Evolutionary conservation across 768 basidiomycete genomes (phyloP).

Genomic region (Infundibulicybe gibba): DNA sequence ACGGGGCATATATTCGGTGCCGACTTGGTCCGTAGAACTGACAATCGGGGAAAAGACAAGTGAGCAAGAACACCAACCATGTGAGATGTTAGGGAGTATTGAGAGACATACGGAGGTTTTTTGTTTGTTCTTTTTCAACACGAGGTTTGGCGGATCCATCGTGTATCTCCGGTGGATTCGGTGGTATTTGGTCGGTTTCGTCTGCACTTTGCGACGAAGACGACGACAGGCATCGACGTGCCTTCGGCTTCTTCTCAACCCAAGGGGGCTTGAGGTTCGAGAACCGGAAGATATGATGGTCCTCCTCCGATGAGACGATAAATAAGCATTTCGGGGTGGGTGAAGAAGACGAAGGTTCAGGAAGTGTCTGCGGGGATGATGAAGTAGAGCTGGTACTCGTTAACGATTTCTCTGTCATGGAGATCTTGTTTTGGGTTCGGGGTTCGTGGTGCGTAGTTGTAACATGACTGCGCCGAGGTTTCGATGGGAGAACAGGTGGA

Average conservation of each 20-base stretch:
- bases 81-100: too few relatives aligned
- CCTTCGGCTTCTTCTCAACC: conserved; percentile 19
- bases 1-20: conserved; percentile 11
- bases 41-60: too few relatives aligned
- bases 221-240: conserved; percentile 23
- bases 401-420: too few relatives aligned
- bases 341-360: not conserved
- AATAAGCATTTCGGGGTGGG: not conserved
- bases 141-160: not conserved
- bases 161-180: conserved; percentile 1
- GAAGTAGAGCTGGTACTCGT: too few relatives aligned
- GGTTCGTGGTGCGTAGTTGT: too few relatives aligned
- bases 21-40: conserved; percentile 2
- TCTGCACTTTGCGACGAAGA: not conserved
- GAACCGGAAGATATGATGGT: conserved; percentile 15
- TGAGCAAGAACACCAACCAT: too few relatives aligned
- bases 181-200: conserved; percentile 14
- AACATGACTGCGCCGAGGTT: too few relatives aligned
- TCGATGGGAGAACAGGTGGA: too few relatives aligned
- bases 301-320: conserved; percentile 7
- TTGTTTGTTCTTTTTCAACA: not conserved
- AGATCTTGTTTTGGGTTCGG: too few relatives aligned
- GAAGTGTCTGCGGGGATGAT: too few relatives aligned
- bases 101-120: too few relatives aligned
- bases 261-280: conserved; percentile 20